Evolutionary conservation across 805 yeast species (phyloP).

Genomic region (Phaffomyces antillensis): DNA sequence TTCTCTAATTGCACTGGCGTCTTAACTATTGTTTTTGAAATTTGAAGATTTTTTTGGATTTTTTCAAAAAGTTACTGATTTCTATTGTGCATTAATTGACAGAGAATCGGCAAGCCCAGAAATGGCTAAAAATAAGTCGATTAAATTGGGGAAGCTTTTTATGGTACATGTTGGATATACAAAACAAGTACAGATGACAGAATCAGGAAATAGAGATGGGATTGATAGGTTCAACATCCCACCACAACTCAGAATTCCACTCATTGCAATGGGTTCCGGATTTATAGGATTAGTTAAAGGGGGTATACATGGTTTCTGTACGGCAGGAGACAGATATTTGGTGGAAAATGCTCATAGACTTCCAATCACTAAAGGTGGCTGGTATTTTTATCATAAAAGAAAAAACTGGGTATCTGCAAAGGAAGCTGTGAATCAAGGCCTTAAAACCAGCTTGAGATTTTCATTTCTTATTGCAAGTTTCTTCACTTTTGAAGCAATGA

Average conservation of each 20-base stretch:
- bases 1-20: too few species aligned
- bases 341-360: slow-evolving; percentile 80
- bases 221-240: slow-evolving; percentile 39
- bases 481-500: slow-evolving; percentile 53
- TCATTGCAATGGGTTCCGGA: slow-evolving; percentile 33
- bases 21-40: too few species aligned
- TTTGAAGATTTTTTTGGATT: too few species aligned
- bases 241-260: slow-evolving; percentile 38
- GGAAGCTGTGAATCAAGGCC: slow-evolving; percentile 44
- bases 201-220: background rate
- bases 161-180: background rate
- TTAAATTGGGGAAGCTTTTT: background rate
- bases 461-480: slow-evolving; percentile 39
- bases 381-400: slow-evolving; percentile 84
- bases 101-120: too few species aligned
- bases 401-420: slow-evolving; percentile 69
- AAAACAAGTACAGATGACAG: background rate
- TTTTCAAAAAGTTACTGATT: too few species aligned
- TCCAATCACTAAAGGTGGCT: slow-evolving; percentile 71
- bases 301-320: slow-evolving; percentile 48
- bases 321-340: slow-evolving; percentile 51
- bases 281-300: slow-evolving; percentile 47
- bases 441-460: slow-evolving; percentile 34
- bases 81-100: too few species aligned
- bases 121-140: too few species aligned